Base-by-base conservation (phyloP, 2,329 filamentous ascomycete genomes). In the Celoporthe dispersa region DNA sequence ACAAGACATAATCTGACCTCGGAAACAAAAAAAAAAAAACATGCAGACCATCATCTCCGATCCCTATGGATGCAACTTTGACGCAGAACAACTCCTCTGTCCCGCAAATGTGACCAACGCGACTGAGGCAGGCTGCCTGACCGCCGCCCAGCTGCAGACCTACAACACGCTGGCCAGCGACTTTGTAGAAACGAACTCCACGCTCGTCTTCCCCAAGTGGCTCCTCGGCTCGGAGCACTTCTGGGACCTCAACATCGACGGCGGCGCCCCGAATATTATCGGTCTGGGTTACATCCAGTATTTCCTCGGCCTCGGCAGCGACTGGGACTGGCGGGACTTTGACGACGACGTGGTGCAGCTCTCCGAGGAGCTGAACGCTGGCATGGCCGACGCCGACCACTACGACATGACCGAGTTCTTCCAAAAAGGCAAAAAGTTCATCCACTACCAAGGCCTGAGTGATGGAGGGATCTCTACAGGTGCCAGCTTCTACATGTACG, bases 391-490 rank as follows among this genome's bases (percentile, higher is more conserved):
- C n/a, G 64, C 71, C 33, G 74, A 77, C 55, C 73, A 74, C 16
- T 69, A 33, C 33, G 55, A 60, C 25, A 25, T 60, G 28, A 22
- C 28, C 28, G 28, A 31, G 3, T 60, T 60, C 28, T 69, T 66
- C 80, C 73, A 78, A 12, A 76, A 78, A 16, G 82, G 83, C 57
- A 79, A 78, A 33, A 85, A 85, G 75, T 74, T 85, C 41, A 74
- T 85, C 44, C 81, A 80, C 57, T 84, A 80, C 72, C 83, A 84
- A 71, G 84, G 84, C 41, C 76, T 76, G 31, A 77, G 79, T 68
- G 83, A 85, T 73, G 76, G 73, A 19, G 76, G 83, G 69, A 84
- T 86, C 73, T 77, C 80, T 11, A 80, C 78, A 14, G 80, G 80
- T 8, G 84, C 41, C 51, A 37, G 25, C 22, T 12, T 51, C 16